These are phyloP conservation scores for Plectosphaerella cucumerina DNA, from an alignment of 2,329 filamentous ascomycete genomes.

Conservation along the genomic window DNA sequence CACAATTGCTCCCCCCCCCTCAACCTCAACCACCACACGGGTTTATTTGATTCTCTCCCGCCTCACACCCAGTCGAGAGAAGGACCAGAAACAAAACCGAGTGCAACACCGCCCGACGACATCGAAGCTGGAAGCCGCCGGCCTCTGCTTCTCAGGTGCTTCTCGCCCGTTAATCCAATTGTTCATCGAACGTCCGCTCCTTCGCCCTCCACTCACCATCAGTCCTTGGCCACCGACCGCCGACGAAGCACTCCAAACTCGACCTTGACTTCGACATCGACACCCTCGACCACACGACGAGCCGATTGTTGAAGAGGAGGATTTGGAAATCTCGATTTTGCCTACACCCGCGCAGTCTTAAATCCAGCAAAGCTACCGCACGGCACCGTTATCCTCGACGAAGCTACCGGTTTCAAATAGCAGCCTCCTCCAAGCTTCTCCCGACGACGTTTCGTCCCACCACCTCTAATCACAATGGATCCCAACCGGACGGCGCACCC, in stretches of 20 bases:
- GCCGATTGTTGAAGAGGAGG: no score
- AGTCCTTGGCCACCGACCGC: background rate
- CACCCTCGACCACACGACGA: background rate
- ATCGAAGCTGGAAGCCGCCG: background rate
- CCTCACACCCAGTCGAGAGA: no score
- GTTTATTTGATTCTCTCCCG: no score
- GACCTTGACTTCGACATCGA: background rate
- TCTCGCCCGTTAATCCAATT: conserved; percentile 4
- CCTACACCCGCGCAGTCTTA: no score
- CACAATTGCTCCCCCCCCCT: background rate
- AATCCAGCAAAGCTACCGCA: no score
- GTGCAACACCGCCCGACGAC: background rate
- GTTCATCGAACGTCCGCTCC: conserved; percentile 1
- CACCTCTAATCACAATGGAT: conserved; percentile 4
- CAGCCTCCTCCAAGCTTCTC: no score
- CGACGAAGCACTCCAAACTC: background rate
- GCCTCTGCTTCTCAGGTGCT: conserved; percentile 1
- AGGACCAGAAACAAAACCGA: no score
- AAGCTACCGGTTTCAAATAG: background rate
- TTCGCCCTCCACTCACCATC: background rate
- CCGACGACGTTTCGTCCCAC: no score
- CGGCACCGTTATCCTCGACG: no score
- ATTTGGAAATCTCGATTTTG: no score
- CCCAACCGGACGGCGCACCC: conserved; percentile 28
- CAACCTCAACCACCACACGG: background rate